phyloP scores from a whole-genome alignment of 225 moss, liverwort and hornwort species.

The Pleurozium schreberi region DNA sequence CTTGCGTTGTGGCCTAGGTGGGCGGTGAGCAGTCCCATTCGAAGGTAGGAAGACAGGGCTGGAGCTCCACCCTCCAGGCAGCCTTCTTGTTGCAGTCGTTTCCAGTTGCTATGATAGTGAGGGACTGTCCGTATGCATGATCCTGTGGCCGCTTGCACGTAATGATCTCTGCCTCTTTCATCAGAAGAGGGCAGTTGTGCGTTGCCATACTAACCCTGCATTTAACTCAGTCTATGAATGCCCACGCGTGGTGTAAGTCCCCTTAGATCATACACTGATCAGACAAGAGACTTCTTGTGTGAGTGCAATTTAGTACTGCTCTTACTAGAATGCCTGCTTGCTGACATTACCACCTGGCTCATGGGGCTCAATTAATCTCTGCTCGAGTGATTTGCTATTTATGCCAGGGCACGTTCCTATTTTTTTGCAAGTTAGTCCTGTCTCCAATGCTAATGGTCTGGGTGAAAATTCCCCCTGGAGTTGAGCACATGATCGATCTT shows the following conservation, averaged over 20 bases:
- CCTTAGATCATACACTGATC: neutral
- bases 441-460: neutral
- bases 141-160: neutral
- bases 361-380: neutral
- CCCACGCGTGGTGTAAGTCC: neutral
- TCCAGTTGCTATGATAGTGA: neutral
- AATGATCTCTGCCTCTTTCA: neutral
- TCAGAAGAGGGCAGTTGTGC: conserved; percentile 1
- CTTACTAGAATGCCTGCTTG: conserved; percentile 2
- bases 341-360: conserved; percentile 1
- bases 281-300: neutral
- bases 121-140: neutral
- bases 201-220: neutral
- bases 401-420: neutral
- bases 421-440: neutral
- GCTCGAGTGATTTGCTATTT: neutral
- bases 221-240: neutral
- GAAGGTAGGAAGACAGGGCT: neutral
- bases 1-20: neutral
- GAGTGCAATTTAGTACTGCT: neutral
- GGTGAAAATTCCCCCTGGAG: neutral
- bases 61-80: neutral
- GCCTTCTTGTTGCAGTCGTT: neutral
- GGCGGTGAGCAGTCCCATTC: neutral
- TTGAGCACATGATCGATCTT: neutral